phyloP scores from a whole-genome alignment of 2,329 filamentous ascomycete species.

The Phaeosphaeria sp. region DNA sequence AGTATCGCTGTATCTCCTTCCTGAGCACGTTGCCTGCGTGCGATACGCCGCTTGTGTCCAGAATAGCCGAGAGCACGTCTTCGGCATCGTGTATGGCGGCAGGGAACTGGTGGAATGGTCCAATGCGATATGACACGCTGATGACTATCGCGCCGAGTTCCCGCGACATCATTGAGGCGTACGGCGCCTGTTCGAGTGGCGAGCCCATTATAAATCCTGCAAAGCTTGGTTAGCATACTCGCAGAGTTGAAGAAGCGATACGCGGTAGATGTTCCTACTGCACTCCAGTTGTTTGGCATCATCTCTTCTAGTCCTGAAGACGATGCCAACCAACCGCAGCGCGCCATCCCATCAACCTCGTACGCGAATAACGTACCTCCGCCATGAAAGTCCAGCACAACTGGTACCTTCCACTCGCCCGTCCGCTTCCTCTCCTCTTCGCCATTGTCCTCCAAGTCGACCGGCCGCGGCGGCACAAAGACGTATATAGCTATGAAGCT shows the following conservation, averaged over 20 bases:
- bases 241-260: background rate
- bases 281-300: background rate
- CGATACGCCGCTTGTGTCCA: constrained; percentile 43
- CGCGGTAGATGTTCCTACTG: background rate
- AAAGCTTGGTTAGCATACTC: background rate
- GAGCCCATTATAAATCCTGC: constrained; percentile 48
- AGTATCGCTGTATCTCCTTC: constrained; percentile 43
- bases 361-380: constrained; percentile 38
- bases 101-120: constrained; percentile 56
- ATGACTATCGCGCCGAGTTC: constrained; percentile 53
- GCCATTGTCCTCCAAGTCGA: constrained; percentile 33
- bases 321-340: background rate
- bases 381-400: constrained; percentile 54
- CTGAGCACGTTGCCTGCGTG: constrained; percentile 44
- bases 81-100: constrained; percentile 57
- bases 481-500: constrained; percentile 50
- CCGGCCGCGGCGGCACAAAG: constrained; percentile 49
- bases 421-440: constrained; percentile 23
- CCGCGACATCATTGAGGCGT: constrained; percentile 55
- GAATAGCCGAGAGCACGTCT: constrained; percentile 53
- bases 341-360: background rate
- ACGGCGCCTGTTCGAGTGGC: constrained; percentile 55
- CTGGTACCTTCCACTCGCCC: constrained; percentile 46
- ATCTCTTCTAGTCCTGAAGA: background rate
- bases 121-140: constrained; percentile 57